Conservation (phyloP, 805 yeast genomes). For the Soucietia sequanensis region DNA sequence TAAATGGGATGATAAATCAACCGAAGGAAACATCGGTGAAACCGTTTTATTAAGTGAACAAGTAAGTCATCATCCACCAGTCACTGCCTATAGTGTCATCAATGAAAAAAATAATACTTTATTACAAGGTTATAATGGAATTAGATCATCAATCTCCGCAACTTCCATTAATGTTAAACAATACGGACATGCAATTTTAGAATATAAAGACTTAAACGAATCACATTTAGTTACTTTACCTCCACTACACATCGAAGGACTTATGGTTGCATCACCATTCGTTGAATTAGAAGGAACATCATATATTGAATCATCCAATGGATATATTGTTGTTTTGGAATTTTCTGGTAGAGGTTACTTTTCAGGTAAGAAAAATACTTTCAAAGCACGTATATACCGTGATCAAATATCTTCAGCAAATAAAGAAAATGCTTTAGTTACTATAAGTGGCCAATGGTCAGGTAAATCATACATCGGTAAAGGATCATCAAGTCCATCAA, state of each 20-base stretch:
- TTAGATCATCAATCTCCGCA: conserved; percentile 79
- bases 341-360: conserved; percentile 93
- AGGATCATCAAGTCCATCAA: conserved; percentile 48
- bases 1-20: conserved; percentile 64
- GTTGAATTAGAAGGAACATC: conserved; percentile 91
- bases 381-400: conserved; percentile 78
- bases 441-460: conserved; percentile 92
- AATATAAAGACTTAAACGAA: conserved; percentile 61
- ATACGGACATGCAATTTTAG: conserved; percentile 83
- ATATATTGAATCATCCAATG: conserved; percentile 79
- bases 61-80: conserved; percentile 97
- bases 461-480: conserved; percentile 63
- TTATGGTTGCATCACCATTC: conserved; percentile 86
- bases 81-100: conserved; percentile 84
- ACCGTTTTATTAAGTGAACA: conserved; percentile 83
- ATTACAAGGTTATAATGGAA: conserved; percentile 87
- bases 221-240: conserved; percentile 83
- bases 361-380: conserved; percentile 89
- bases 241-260: conserved; percentile 91
- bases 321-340: conserved; percentile 70
- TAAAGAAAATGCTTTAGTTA: conserved; percentile 66
- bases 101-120: conserved; percentile 68
- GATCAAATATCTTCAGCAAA: conserved; percentile 46
- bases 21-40: conserved; percentile 60
- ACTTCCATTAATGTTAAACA: conserved; percentile 85